Conservation (phyloP, 805 yeast genomes). For the Ogataea populi-albae region DNA sequence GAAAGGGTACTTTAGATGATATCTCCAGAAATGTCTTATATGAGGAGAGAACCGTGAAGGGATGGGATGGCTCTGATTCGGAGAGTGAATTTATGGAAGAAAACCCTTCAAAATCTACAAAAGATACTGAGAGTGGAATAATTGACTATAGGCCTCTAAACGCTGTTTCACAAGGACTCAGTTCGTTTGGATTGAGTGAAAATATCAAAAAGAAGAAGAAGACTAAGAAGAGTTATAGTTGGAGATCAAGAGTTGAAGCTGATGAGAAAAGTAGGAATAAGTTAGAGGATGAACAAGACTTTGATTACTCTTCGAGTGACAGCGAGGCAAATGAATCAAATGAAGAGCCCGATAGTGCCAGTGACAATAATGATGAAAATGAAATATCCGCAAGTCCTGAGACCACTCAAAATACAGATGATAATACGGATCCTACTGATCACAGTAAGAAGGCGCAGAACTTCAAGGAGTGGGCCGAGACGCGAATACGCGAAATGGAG, state of each 20-base stretch:
- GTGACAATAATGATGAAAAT: slow-evolving; percentile 22
- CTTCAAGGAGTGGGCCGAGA: slow-evolving; percentile 88
- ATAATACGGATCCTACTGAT: too few relatives aligned
- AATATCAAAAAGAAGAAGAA: slow-evolving; percentile 44
- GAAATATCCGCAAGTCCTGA: slow-evolving; percentile 31
- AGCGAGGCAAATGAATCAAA: slow-evolving; percentile 27
- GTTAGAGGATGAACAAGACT: slow-evolving; percentile 61
- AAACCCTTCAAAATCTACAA: slow-evolving; percentile 33
- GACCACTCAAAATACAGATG: too few relatives aligned
- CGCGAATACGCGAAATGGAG: slow-evolving; percentile 60
- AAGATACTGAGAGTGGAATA: slow-evolving; percentile 40
- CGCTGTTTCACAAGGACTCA: slow-evolving; percentile 53
- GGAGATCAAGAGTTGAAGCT: slow-evolving; percentile 62
- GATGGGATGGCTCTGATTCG: slow-evolving; percentile 49
- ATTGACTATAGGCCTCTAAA: slow-evolving; percentile 69
- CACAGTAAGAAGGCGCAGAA: slow-evolving; percentile 52
- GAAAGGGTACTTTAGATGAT: slow-evolving; percentile 67
- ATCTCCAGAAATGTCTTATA: slow-evolving; percentile 59
- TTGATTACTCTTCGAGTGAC: slow-evolving; percentile 33
- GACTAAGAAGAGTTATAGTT: slow-evolving; percentile 59
- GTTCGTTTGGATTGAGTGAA: slow-evolving; percentile 66
- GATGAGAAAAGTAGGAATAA: slow-evolving; percentile 41
- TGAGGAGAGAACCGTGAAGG: slow-evolving; percentile 63
- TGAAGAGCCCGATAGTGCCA: slow-evolving; percentile 27
- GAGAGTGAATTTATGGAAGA: slow-evolving; percentile 21